Conservation (phyloP, 345 rosid genomes). For the Aegle marmelos region DNA sequence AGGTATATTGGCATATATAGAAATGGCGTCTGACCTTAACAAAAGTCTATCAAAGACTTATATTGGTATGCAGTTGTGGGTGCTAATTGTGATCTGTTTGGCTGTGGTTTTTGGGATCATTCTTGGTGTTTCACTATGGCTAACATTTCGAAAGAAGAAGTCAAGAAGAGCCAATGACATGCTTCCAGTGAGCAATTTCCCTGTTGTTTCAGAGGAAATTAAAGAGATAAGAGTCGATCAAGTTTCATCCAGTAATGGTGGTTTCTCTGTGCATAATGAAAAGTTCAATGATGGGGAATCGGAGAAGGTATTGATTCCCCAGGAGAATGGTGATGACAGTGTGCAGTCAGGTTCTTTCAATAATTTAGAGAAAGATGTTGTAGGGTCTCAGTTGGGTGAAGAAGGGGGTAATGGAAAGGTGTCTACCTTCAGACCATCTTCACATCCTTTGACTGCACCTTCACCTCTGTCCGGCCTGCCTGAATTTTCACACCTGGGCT, state of each 20-base stretch:
- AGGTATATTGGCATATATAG: conserved; percentile 33
- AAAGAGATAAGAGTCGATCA: conserved; percentile 85
- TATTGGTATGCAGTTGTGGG: conserved; percentile 69
- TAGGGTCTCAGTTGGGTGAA: conserved; percentile 49
- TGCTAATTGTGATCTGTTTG: conserved; percentile 56
- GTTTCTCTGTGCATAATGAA: conserved; percentile 41
- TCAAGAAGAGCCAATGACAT: conserved; percentile 42
- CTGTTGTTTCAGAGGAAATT: conserved; percentile 64
- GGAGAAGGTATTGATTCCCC: conserved; percentile 47
- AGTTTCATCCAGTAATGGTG: conserved; percentile 57
- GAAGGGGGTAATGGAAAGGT: conserved; percentile 32
- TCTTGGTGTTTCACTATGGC: conserved; percentile 66
- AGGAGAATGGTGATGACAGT: conserved; percentile 54
- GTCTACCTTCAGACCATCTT: conserved; percentile 39
- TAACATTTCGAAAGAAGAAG: conserved; percentile 73
- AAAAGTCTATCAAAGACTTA: conserved; percentile 48
- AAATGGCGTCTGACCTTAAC: conserved; percentile 69
- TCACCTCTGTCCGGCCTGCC: conserved; percentile 84
- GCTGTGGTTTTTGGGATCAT: conserved; percentile 51
- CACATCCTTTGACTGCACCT: conserved; percentile 56
- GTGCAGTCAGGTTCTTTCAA: conserved; percentile 59
- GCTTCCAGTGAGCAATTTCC: conserved; percentile 51
- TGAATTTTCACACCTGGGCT: conserved; percentile 83
- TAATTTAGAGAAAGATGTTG: conserved; percentile 41
- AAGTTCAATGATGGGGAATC: conserved; percentile 56